Evolutionary conservation across 257 asterid genomes (phyloP), one percentile per base, ranked within the genome.

Genomic region (Echium plantagineum): DNA sequence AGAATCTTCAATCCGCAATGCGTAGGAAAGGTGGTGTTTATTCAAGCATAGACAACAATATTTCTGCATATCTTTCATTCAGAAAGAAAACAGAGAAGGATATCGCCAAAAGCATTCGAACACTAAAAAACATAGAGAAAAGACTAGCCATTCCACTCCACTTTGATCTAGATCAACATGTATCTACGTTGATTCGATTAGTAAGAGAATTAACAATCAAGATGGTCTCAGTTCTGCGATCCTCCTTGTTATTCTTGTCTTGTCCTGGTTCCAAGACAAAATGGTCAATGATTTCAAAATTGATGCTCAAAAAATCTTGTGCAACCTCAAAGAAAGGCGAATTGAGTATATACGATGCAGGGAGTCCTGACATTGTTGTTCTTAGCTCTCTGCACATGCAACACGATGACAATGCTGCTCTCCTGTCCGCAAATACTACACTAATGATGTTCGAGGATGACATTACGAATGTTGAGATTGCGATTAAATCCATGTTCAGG

Each of bases 11-110:
- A 38, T 83, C 91, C 16, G 78, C 82, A 0, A 22, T 81, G 56
- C 81, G 87, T 7, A 62, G 87, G 13, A 81, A 81, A 71, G 83
- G 80, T 1, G 22, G 57, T 57, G 83, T 74, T 12, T n/a, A 49
- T 17, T 63, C 84, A 62, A 61, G 38, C 71, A 55, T 57, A n/a
- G 80, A 68, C 52, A 55, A 47, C 52, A 71, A 71, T 28, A 66
- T 74, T 1, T 32, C 19, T 6, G 21, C 51, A 0, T 74, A 76
- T 55, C 56, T 70, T 57, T 31, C 61, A 58, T 74, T 60, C 63
- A 71, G 85, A 58, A 75, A 81, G 76, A 78, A 59, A 32, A 64
- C 61, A 65, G 68, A 70, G 64, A 83, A 72, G 19, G 61, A 55
- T 56, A 24, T 76, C 12, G 48, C 76, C 13, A 83, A 78, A 65